Base-by-base conservation (phyloP, 2,329 filamentous ascomycete species). In the Tothia fuscella region DNA sequence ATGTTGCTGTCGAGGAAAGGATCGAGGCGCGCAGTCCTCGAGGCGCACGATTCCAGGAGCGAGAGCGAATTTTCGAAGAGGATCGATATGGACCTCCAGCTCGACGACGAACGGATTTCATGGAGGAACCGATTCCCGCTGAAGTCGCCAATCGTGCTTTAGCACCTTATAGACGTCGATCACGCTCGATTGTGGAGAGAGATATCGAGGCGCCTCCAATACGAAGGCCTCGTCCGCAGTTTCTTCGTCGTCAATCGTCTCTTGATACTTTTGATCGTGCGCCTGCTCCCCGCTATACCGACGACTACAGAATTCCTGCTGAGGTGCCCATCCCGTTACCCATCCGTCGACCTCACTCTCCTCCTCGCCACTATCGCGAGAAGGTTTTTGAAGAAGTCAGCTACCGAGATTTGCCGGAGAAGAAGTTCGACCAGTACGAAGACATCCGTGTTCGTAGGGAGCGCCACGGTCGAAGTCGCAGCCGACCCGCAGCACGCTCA, bases 251-350 rank as follows among this genome's bases (percentile, higher is more conserved):
- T 32, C 87, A 93, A 58, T 93, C 86, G 12, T 93, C 86, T 40
- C 70, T 94, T 29, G 88, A 94, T 58, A 93, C 83, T 0, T 94
- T 86, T 56, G 88, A 95, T 60, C 78, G 87, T 37, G 77, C 77
- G 21, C 80, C 83, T 1, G 51, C 69, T 42, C 67, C 70, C 24
- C 68, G 72, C 33, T 70, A 71, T 46, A 60, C 70, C 16, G 74
- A 78, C 39, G 76, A 82, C 47, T 78, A 78, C 50, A 68, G 71
- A n/a, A 68, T 74, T n/a, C 75, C 76, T 46, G 68, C 71, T 31
- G 76, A 80, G n/a, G 76, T 83, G 22, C 78, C 80, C 7, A 72
- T 86, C 31, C 82, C 81, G 14, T 71, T 79, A 49, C 72, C 77
- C 2, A 65, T 70, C 25, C 64, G 63, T 43, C 69, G 72, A 48